These are phyloP conservation scores for Entomortierella beljakovae DNA, from an alignment of 192 early-diverging fungal species.

Conservation along the genomic window DNA sequence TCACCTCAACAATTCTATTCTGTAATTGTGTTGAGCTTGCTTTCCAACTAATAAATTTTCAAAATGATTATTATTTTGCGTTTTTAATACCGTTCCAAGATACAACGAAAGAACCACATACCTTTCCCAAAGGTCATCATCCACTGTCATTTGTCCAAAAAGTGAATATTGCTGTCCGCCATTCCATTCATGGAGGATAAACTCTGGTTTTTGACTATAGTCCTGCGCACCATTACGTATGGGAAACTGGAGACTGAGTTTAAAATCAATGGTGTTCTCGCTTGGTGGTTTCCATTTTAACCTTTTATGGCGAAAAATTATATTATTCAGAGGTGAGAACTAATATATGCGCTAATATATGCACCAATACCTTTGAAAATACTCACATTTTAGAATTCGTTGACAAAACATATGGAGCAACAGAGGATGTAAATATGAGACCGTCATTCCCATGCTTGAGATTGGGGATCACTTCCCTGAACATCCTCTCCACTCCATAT, in stretches of 20 bases:
- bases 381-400: constrained; percentile 78
- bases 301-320: constrained; percentile 55
- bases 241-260: constrained; percentile 55
- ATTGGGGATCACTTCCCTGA: constrained; percentile 66
- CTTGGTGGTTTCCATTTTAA: constrained; percentile 89
- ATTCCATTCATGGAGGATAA: constrained; percentile 65
- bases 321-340: not conserved
- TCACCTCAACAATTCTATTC: constrained; percentile 72
- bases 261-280: constrained; percentile 87
- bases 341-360: no score
- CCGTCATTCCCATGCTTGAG: constrained; percentile 80
- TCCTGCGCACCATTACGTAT: constrained; percentile 26
- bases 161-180: constrained; percentile 31
- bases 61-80: not conserved
- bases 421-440: constrained; percentile 77
- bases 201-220: constrained; percentile 48
- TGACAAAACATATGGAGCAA: constrained; percentile 71
- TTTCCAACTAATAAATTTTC: constrained; percentile 18
- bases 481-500: constrained; percentile 70
- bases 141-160: constrained; percentile 68
- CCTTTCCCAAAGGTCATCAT: constrained; percentile 64
- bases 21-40: constrained; percentile 53
- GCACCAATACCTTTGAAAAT: no score
- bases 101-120: constrained; percentile 23
- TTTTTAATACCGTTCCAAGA: not conserved